Conservation (phyloP, 306 rosid species). For the Malus asiatica region DNA sequence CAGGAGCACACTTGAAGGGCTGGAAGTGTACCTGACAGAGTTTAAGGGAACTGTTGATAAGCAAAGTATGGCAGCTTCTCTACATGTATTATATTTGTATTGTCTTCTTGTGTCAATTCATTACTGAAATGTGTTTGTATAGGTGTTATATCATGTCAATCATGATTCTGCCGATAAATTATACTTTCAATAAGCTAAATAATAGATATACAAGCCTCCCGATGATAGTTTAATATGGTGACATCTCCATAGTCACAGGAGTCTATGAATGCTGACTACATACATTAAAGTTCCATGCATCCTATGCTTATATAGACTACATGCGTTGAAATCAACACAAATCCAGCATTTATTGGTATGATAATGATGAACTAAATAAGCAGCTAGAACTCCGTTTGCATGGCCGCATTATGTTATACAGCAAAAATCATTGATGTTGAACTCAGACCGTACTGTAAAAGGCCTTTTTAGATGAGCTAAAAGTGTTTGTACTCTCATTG, state of each 20-base stretch:
- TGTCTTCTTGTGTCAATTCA: neutral
- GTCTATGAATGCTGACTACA: neutral
- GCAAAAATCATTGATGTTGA: neutral
- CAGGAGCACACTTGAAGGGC: conserved; percentile 55
- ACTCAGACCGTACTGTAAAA: neutral
- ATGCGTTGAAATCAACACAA: neutral
- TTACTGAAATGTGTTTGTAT: neutral
- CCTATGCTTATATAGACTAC: neutral
- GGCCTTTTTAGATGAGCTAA: neutral
- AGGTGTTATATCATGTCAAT: neutral
- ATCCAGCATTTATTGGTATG: neutral
- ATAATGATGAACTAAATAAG: neutral
- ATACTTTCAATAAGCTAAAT: neutral
- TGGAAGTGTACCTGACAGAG: conserved; percentile 64
- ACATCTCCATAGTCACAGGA: neutral
- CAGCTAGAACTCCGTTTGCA: neutral
- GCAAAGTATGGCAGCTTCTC: conserved; percentile 49
- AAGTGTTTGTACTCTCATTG: neutral
- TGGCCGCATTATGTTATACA: neutral
- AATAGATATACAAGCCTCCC: neutral
- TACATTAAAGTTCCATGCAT: neutral
- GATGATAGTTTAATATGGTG: neutral
- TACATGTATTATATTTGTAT: conserved; percentile 13
- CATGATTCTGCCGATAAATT: neutral
- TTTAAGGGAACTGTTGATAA: conserved; percentile 68